A percentile compares a stretch with the other conserved stretches of the same genome.
These are phyloP conservation scores for Knufia petricola DNA, from an alignment of 2,329 filamentous ascomycete species.

Conservation along the genomic window DNA sequence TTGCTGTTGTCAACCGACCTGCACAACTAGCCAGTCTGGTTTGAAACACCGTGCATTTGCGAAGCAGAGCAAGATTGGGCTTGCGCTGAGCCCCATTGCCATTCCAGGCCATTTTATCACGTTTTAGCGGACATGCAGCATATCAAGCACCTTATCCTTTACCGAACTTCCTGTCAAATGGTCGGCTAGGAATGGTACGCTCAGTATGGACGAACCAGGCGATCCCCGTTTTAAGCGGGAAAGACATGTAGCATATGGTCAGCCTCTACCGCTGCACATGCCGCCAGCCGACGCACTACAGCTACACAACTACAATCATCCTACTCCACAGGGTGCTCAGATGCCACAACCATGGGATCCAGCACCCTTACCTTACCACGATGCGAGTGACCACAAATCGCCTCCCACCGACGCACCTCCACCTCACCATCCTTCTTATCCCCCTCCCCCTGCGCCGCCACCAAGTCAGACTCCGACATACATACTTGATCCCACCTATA, in stretches of 20 bases:
- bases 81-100: neutral
- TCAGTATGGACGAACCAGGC: constrained; percentile 19
- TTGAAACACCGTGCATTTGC: neutral
- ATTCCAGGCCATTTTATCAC: neutral
- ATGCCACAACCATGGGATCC: constrained; percentile 21
- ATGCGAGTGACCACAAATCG: constrained; percentile 17
- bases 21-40: too few species aligned
- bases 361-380: constrained; percentile 21
- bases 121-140: constrained; percentile 1
- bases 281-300: constrained; percentile 21
- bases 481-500: constrained; percentile 18
- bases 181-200: constrained; percentile 3
- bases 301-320: constrained; percentile 21
- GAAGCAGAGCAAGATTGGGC: neutral
- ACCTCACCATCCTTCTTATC: constrained; percentile 14
- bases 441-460: constrained; percentile 14
- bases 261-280: constrained; percentile 18
- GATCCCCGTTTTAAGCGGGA: constrained; percentile 21
- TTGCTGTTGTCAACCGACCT: too few species aligned
- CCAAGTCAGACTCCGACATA: constrained; percentile 18
- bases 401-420: constrained; percentile 18
- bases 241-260: constrained; percentile 17
- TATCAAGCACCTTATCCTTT: neutral
- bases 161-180: neutral
- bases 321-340: constrained; percentile 13